Evolutionary conservation across 768 basidiomycete genomes (phyloP), one percentile per base, ranked within the genome.

Genomic region (Pisolithus microcarpus): DNA sequence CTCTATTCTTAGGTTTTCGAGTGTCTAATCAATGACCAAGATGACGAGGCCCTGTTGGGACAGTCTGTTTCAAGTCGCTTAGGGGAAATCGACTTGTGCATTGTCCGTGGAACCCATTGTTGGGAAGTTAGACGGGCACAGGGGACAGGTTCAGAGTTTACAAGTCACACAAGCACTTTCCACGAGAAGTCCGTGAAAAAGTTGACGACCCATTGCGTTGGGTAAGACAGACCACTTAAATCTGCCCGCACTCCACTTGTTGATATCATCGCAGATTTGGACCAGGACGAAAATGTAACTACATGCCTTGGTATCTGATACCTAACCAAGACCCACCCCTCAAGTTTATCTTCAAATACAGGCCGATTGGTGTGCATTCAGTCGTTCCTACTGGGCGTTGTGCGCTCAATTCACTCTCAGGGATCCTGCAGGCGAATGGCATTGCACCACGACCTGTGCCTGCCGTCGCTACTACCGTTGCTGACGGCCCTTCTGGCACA

Each of bases 131-230:
- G 30, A 31, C 3, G 3, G 30, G 10, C 9, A 3, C 0, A 0
- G 8, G 7, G 5, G 3, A 5, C 1, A 4, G 8, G 3, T 15
- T 5, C 3, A 34, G 2, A 34, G 6, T 1, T 7, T 9, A 10
- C 7, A 19, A 24, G 30, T 10, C n/a, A 18, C 6, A 48, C 52
- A n/a, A 48, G 43, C 4, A 56, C 18, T n/a, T 52, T 53, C 3
- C 62, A 65, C 18, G 58, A 62, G 43, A 55, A 43, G 13, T 43
- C 49, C 28, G 24, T 28, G 43, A 62, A 64, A 52, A 65, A 64
- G 52, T 46, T 55, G 10, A 55, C 47, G 4, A 44, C 53, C 13
- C 63, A 63, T 26, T 47, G 56, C 38, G 46, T 62, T 11, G 42
- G 53, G 63, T 53, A 46, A 45, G 58, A 46, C 13, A 38, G n/a